Conservation (phyloP, 371 early-diverging fungal species). For the Actinomortierella wolfii region DNA sequence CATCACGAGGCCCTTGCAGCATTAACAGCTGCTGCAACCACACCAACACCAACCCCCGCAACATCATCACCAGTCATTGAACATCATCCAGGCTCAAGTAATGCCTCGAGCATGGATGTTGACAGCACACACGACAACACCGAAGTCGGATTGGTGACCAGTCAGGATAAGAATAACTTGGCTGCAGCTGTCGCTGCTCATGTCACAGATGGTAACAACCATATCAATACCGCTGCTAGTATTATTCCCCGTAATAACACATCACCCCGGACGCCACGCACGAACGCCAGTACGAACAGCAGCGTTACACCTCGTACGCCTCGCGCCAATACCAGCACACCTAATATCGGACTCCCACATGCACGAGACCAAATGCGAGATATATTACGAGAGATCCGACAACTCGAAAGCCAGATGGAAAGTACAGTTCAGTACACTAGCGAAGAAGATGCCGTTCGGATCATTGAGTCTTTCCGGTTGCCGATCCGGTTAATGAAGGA, state of each 20-base stretch:
- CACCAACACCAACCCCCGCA: slow-evolving; percentile 3
- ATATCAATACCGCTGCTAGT: background rate
- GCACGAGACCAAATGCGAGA: slow-evolving; percentile 38
- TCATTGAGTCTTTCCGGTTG: slow-evolving; percentile 38
- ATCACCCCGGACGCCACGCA: slow-evolving; percentile 3
- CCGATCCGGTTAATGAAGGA: slow-evolving; percentile 44
- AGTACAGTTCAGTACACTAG: slow-evolving; percentile 22
- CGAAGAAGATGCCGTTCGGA: slow-evolving; percentile 38
- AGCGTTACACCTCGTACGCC: background rate
- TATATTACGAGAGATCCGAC: slow-evolving; percentile 29
- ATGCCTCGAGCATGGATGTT: too few relatives aligned
- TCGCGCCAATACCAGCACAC: background rate
- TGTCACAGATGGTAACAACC: background rate
- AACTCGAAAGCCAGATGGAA: slow-evolving; percentile 41
- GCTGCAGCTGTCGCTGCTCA: too few relatives aligned
- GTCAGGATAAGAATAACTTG: too few relatives aligned
- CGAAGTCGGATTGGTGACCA: too few relatives aligned
- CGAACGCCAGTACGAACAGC: slow-evolving; percentile 4
- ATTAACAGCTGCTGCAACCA: background rate
- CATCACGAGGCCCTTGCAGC: background rate
- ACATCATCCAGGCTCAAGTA: too few relatives aligned
- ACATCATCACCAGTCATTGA: background rate
- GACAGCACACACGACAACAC: too few relatives aligned
- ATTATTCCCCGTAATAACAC: background rate
- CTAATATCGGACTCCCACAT: background rate